Conservation (phyloP, 1,284 basidiomycete genomes). For the Rhodotorula sp. region DNA sequence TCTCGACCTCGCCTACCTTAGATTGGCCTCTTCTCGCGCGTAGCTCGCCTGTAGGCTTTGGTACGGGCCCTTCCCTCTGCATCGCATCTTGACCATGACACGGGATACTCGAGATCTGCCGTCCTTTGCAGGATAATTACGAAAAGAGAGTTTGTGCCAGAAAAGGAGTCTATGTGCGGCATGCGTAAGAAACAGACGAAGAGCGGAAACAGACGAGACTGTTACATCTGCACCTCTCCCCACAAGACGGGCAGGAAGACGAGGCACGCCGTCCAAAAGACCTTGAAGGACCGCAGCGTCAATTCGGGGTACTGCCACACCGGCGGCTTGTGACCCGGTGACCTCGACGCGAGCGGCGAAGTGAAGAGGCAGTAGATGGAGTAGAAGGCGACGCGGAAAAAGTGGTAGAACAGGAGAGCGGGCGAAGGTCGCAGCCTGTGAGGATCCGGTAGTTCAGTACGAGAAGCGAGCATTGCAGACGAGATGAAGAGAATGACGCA, state of each 20-base stretch:
- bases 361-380: slow-evolving; percentile 40
- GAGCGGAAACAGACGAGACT: not conserved
- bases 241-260: slow-evolving; percentile 82
- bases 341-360: slow-evolving; percentile 62
- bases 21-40: no score
- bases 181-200: not conserved
- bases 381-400: slow-evolving; percentile 93
- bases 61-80: no score
- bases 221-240: slow-evolving; percentile 60
- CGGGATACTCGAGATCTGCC: no score
- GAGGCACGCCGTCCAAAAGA: slow-evolving; percentile 83
- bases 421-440: slow-evolving; percentile 67
- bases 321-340: slow-evolving; percentile 49
- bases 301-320: slow-evolving; percentile 64
- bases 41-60: no score
- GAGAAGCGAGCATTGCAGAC: not conserved
- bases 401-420: slow-evolving; percentile 78
- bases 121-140: not conserved
- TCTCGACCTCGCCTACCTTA: no score
- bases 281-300: slow-evolving; percentile 57
- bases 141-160: not conserved
- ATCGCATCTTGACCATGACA: no score
- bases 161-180: not conserved
- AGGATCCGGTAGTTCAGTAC: not conserved
- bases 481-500: slow-evolving; percentile 52